Percentiles rank a stretch among this genome's conserved stretches.
Evolutionary conservation across 192 early-diverging fungal species (phyloP).

Genomic region (Gamsiella multidivaricata): DNA sequence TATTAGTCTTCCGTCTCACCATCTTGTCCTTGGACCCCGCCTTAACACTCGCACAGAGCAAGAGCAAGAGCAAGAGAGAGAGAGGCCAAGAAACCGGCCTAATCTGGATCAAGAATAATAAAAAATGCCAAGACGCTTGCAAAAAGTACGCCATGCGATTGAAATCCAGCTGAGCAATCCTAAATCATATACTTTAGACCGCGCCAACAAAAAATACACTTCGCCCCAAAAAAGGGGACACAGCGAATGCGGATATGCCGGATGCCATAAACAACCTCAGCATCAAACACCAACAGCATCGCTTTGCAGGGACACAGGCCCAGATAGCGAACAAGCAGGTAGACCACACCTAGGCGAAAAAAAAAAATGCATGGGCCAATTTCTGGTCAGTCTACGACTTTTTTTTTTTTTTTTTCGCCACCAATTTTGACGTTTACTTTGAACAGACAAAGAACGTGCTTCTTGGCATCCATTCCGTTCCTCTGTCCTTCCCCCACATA

Average conservation of each 20-base stretch:
- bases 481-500: not conserved
- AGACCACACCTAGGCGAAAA: no score
- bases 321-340: no score
- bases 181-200: constrained; percentile 30
- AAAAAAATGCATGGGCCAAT: constrained; percentile 21
- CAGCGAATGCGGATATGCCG: no score
- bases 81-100: no score
- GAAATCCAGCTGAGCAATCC: constrained; percentile 18
- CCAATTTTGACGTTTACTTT: no score
- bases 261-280: no score
- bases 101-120: no score
- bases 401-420: no score
- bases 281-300: no score
- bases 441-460: constrained; percentile 30
- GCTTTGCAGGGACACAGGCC: no score
- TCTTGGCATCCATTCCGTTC: constrained; percentile 17
- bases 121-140: constrained; percentile 43
- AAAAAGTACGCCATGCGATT: not conserved
- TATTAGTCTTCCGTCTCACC: not conserved
- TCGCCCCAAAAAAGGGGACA: no score
- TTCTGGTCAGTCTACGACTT: no score
- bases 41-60: not conserved
- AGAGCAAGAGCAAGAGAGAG: not conserved
- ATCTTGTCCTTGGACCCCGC: not conserved
- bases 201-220: not conserved